Evolutionary conservation across 805 yeast genomes (phyloP).

Genomic region (Wickerhamomyces ciferrii): DNA sequence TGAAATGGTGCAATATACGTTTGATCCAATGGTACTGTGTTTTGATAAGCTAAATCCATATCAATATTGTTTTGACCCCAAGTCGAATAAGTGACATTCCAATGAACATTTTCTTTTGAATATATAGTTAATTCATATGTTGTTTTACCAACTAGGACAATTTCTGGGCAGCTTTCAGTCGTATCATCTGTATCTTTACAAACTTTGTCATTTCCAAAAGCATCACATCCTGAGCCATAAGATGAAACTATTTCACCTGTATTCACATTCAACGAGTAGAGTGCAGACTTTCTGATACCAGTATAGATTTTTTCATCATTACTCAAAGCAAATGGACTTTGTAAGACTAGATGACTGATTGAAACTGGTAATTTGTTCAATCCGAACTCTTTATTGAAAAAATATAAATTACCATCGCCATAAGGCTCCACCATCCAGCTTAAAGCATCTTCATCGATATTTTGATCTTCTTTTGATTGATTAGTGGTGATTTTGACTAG

Average conservation of each 20-base stretch:
- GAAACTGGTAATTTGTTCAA: constrained; percentile 78
- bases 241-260: constrained; percentile 71
- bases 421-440: constrained; percentile 91
- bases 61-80: constrained; percentile 94
- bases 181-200: constrained; percentile 2
- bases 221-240: constrained; percentile 44
- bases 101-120: constrained; percentile 60
- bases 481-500: constrained; percentile 39
- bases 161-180: constrained; percentile 23
- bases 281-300: constrained; percentile 71
- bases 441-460: constrained; percentile 24
- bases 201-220: background rate
- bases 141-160: constrained; percentile 63
- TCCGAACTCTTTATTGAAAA: constrained; percentile 70
- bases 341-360: constrained; percentile 68
- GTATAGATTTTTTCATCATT: constrained; percentile 81
- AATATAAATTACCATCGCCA: constrained; percentile 78
- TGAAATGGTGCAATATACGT: constrained; percentile 80
- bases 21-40: constrained; percentile 59
- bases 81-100: constrained; percentile 82
- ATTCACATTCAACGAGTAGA: constrained; percentile 65
- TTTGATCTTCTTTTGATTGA: constrained; percentile 7
- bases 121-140: constrained; percentile 73
- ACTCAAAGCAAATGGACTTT: constrained; percentile 77
- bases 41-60: constrained; percentile 39